Evolutionary conservation across 495 filamentous ascomycete species (phyloP), one percentile per base, ranked within the genome.

Genomic region (Penicillium canariense): DNA sequence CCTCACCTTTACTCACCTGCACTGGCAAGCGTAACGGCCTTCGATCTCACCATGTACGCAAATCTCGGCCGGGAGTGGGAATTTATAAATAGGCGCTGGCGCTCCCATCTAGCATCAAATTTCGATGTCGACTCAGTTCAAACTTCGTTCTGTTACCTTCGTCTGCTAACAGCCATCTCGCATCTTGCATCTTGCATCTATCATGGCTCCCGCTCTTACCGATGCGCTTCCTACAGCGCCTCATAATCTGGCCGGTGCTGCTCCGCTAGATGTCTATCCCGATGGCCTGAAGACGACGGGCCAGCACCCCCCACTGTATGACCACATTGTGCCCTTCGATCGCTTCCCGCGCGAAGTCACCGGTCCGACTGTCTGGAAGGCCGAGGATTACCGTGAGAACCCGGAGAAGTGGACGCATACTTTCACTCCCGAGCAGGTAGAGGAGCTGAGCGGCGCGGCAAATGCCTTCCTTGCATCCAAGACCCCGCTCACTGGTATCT

Each of bases 361-460:
- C 25, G 88, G 88, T 10, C 81, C 81, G 4, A 91, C 88, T 0
- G 87, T 89, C 44, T 94, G 89, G 89, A 76, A 81, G 55, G 72
- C 81, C 0, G 82, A 87, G 23, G 87, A 91, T 26, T 91, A 86
- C 62, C 71, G 68, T 42, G 65, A 82, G 54, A 76, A 84, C 59
- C 85, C 87, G 0, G 85, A 89, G 63, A 77, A 80, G 60, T 93
- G 90, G 89, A 81, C 84, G 1, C 87, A 91, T 64, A 68, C 63
- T 23, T 87, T 91, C 68, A 83, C 74, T 11, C 67, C 75, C 5
- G 72, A 78, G 2, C 87, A 92, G 65, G 70, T 90, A 32, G 70
- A 68, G 14, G 90, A 91, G 61, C 79, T 94, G 38, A 81, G 79
- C 58, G 52, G 62, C 31, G 79, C 85, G 0, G 82, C 88, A 0